A percentile compares a stretch with the other conserved stretches of the same genome.
phyloP scores from a whole-genome alignment of 2,329 filamentous ascomycete genomes.

The Diaporthe aspalathi region DNA sequence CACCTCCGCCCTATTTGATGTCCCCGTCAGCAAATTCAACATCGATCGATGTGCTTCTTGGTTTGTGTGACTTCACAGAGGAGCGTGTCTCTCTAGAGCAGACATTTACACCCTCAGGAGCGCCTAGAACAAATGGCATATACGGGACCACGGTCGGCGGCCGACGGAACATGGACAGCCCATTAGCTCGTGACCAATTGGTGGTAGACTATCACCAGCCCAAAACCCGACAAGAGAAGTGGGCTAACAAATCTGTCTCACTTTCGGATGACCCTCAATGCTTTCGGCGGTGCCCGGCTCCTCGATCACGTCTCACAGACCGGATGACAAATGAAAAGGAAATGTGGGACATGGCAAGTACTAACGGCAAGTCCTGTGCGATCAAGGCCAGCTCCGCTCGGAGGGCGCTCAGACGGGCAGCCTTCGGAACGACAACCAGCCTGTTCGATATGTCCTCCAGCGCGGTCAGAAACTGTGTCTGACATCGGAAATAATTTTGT shows the following conservation, averaged over 20 bases:
- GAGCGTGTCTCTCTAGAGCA: conserved; percentile 12
- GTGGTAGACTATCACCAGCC: neutral
- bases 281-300: neutral
- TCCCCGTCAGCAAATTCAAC: neutral
- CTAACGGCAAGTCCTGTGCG: conserved; percentile 76
- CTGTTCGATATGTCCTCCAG: conserved; percentile 87
- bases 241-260: neutral
- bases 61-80: conserved; percentile 8
- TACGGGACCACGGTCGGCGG: neutral
- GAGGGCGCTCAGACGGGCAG: conserved; percentile 82
- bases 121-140: neutral
- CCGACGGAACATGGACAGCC: neutral
- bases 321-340: neutral
- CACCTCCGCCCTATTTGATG: conserved; percentile 69
- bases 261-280: neutral
- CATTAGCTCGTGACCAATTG: neutral
- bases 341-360: neutral
- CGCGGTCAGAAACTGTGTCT: conserved; percentile 84
- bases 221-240: neutral
- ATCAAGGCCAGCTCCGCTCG: conserved; percentile 85
- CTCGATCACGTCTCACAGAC: neutral
- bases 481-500: conserved; percentile 85
- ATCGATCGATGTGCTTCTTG: neutral
- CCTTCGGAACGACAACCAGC: conserved; percentile 84
- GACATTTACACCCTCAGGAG: neutral